Conservation (phyloP, 2,329 filamentous ascomycete genomes). For the Epichloe gansuensis region DNA sequence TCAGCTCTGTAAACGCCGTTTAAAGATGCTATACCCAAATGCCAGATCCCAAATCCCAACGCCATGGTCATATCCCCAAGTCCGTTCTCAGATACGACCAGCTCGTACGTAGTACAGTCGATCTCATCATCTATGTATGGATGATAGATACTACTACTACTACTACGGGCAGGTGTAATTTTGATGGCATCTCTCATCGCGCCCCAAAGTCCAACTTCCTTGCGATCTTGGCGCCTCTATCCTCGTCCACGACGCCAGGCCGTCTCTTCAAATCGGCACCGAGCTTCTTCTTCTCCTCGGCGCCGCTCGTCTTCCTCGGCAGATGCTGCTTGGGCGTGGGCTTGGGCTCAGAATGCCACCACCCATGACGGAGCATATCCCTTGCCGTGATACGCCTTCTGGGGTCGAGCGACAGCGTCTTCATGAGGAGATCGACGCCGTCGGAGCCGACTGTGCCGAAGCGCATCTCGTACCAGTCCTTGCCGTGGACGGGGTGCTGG, state of each 20-base stretch:
- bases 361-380: conserved; percentile 67
- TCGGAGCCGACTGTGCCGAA: conserved; percentile 72
- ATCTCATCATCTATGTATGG: no score
- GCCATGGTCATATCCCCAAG: no score
- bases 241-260: conserved; percentile 53
- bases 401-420: conserved; percentile 78
- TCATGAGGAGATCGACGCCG: conserved; percentile 79
- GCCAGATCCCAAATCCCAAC: no score
- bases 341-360: conserved; percentile 74
- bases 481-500: conserved; percentile 47
- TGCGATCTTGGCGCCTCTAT: conserved; percentile 61
- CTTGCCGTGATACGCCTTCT: conserved; percentile 65
- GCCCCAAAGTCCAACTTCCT: conserved; percentile 68
- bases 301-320: conserved; percentile 52
- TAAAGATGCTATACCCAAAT: no score
- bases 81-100: no score
- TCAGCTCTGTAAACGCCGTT: no score
- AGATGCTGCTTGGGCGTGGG: conserved; percentile 74
- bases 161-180: no score
- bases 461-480: conserved; percentile 58
- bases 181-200: conserved; percentile 12
- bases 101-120: no score
- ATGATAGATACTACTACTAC: no score
- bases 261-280: conserved; percentile 70
- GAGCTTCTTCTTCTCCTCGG: conserved; percentile 61